Percentiles rank a stretch among this genome's conserved stretches.
Conservation (phyloP, 2,329 filamentous ascomycete genomes). For the Penicillium sp. region DNA sequence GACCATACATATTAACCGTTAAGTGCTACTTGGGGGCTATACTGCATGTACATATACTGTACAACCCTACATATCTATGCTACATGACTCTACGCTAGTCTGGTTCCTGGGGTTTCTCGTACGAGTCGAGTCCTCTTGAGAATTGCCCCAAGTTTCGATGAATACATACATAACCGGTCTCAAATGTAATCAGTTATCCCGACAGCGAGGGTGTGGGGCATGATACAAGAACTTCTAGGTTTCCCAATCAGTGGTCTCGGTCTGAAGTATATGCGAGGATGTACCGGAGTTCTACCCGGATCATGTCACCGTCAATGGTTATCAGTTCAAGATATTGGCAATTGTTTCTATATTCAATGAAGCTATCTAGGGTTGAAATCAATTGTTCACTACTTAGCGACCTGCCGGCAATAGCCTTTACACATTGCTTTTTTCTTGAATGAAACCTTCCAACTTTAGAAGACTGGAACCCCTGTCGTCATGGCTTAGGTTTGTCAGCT, state of each 20-base stretch:
- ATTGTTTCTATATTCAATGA: neutral
- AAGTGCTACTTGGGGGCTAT: neutral
- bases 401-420: neutral
- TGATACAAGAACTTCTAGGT: conserved; percentile 17
- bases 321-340: neutral
- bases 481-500: conserved; percentile 24
- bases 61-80: neutral
- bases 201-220: conserved; percentile 28
- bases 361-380: neutral
- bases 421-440: neutral
- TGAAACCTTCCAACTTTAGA: neutral
- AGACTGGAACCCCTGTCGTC: conserved; percentile 14
- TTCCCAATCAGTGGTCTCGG: conserved; percentile 36
- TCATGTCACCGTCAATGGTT: neutral
- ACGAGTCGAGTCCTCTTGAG: conserved; percentile 7
- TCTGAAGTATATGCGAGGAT: conserved; percentile 22
- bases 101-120: conserved; percentile 3
- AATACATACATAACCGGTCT: neutral
- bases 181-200: conserved; percentile 17
- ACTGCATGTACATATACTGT: neutral
- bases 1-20: conserved; percentile 19
- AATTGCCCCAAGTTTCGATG: neutral
- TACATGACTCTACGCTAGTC: neutral
- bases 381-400: neutral
- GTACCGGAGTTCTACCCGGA: conserved; percentile 13